Evolutionary conservation across 2,329 filamentous ascomycete species (phyloP), one percentile per base, ranked within the genome.

Genomic region (Hypomyces rosellus): DNA sequence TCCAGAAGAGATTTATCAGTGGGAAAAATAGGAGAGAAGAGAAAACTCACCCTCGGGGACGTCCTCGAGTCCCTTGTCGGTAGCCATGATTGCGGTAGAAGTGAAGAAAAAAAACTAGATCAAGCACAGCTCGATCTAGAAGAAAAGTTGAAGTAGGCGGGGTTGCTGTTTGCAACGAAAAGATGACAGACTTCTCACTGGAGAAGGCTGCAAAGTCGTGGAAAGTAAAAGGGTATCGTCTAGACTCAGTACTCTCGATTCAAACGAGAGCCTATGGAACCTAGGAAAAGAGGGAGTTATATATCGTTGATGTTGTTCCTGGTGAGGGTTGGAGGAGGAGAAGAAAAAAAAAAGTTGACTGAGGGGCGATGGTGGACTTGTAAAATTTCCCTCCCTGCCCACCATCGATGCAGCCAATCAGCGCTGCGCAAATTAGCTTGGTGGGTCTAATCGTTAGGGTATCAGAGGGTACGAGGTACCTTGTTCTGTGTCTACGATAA

Each of bases 31-130:
- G n/a, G 30, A 16, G 22, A 34, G 14, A 45, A 36, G 36, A 20
- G 44, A 43, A 49, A 50, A 42, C 89, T 79, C 80, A 95, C 89
- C 83, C 81, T 95, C 90, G 72, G 89, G 86, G 77, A 96, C 86
- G 74, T 97, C 92, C 82, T 96, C 91, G 79, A 97, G 89, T 82
- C 92, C 92, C 82, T 95, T 96, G 67, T 89, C 88, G 73, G 86
- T 85, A 89, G 91, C 92, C 92, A 97, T 97, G 83, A 87, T 96
- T 92, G 89, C 85, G 85, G 77, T 79, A 66, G 65, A 25, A 67
- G 67, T 30, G 25, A 68, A 69, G 73, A 52, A 52, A 53, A 59
- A 82, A 80, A 68, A 77, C 78, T 77, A 82, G 81, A 84, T 81
- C 87, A 89, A 86, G 84, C 86, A 73, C 76, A 75, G 84, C 80